Evolutionary conservation across 2,329 filamentous ascomycete species (phyloP).

Genomic region (Xylariaceae sp.): DNA sequence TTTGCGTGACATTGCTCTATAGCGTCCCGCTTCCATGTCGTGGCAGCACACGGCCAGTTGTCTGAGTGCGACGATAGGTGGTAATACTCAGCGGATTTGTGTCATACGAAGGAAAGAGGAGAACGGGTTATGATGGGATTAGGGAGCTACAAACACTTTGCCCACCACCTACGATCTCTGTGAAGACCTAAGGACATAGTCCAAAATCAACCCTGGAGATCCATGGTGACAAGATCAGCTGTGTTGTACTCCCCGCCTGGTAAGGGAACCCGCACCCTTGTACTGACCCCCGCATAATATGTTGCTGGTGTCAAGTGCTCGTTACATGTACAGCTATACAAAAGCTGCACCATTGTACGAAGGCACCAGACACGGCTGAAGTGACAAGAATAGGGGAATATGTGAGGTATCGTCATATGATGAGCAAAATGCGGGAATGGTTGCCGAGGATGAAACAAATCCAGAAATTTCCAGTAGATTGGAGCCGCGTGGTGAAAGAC

Average conservation of each 20-base stretch:
- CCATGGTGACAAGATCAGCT: slow-evolving; percentile 33
- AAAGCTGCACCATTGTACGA: too few species aligned
- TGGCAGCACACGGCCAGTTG: slow-evolving; percentile 24
- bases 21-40: slow-evolving; percentile 34
- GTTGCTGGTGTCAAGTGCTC: too few species aligned
- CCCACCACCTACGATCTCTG: slow-evolving; percentile 22
- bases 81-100: slow-evolving; percentile 45
- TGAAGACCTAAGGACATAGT: slow-evolving; percentile 6
- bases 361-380: too few species aligned
- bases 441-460: too few species aligned
- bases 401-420: too few species aligned
- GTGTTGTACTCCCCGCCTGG: slow-evolving; percentile 35
- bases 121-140: slow-evolving; percentile 40
- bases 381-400: too few species aligned
- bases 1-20: slow-evolving; percentile 38
- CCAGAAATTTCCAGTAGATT: too few species aligned
- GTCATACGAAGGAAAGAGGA: slow-evolving; percentile 40
- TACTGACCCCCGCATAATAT: slow-evolving; percentile 22
- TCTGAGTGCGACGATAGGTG: slow-evolving; percentile 30
- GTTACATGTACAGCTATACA: too few species aligned
- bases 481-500: neutral
- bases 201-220: slow-evolving; percentile 32
- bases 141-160: slow-evolving; percentile 31
- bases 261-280: slow-evolving; percentile 37
- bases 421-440: too few species aligned